Conservation (phyloP, 2,329 filamentous ascomycete species). For the Thielaviopsis cerberus region DNA sequence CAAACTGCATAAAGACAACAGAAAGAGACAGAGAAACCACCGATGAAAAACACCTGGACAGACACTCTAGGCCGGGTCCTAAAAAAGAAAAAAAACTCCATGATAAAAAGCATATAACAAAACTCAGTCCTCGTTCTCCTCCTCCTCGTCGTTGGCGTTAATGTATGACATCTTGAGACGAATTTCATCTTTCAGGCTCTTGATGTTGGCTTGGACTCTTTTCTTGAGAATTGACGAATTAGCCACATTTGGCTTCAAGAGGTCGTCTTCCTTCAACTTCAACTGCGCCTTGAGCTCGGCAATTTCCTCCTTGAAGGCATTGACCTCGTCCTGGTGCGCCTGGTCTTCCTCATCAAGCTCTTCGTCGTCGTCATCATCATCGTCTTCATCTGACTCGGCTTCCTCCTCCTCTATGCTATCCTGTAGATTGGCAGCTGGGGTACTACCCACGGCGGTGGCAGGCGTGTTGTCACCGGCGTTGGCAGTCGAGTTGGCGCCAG, state of each 20-base stretch:
- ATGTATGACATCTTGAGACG: constrained; percentile 28
- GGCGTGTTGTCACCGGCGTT: constrained; percentile 28
- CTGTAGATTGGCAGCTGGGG: constrained; percentile 25
- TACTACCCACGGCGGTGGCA: constrained; percentile 24
- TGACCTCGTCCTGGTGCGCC: constrained; percentile 29
- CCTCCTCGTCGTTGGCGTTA: constrained; percentile 16
- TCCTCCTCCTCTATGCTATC: constrained; percentile 28
- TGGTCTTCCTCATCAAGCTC: constrained; percentile 36
- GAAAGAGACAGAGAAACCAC: background rate
- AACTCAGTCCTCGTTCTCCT: constrained; percentile 8
- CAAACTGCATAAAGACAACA: background rate
- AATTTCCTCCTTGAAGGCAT: constrained; percentile 37
- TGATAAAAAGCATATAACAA: background rate
- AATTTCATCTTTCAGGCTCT: constrained; percentile 26
- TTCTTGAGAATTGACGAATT: constrained; percentile 30
- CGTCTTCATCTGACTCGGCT: constrained; percentile 27
- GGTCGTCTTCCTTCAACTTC: constrained; percentile 25
- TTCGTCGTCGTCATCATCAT: constrained; percentile 33
- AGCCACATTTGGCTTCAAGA: constrained; percentile 20
- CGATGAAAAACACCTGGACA: background rate
- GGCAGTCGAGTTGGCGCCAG: constrained; percentile 25
- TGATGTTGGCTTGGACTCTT: constrained; percentile 32
- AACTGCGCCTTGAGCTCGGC: constrained; percentile 33
- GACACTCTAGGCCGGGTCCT: no score
- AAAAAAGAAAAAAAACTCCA: constrained; percentile 1